Evolutionary conservation across 1,284 basidiomycete genomes (phyloP), one percentile per base, ranked within the genome.

Genomic region (Mycena citricolor): DNA sequence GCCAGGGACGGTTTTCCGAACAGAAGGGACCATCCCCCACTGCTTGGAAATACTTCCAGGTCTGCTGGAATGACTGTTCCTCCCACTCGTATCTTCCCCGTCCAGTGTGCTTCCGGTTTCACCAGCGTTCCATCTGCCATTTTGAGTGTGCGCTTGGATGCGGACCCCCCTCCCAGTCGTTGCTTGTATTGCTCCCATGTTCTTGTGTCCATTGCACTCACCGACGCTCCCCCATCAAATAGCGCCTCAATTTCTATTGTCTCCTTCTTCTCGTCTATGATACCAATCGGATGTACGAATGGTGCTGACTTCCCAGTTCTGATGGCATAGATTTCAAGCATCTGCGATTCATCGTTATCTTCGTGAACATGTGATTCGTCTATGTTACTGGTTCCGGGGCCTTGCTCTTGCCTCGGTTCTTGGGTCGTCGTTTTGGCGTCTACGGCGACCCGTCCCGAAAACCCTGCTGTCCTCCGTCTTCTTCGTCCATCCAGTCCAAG

Each of bases 31-130:
- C 49, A 51, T 7, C 39, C 28, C 1, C 44, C 49, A 2, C 29
- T 17, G 37, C 49, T 44, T 17, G 39, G 41, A 33, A 51, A 51
- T 17, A 51, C 30, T 16, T 51, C 40, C 8, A 49, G 42, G 6
- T 4, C 6, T 0, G 32, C 32, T 1, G 5, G 1, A 8, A 12
- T 39, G 1, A 14, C 23, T 2, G 29, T 22, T 1, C 42, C 47
- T 4, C 17, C 32, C 3, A 51, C 11, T 11, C 44, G 36, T n/a
- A 28, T 28, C 8, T 7, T 8, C 5, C 24, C 22, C 16, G 16
- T 23, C 24, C 36, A 39, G 21, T 13, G 21, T 11, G 16, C 20
- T 17, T 16, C 23, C 12, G 20, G 23, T 16, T 14, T 14, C 7
- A 25, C 17, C 7, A 39, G 7, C 5, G 22, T 23, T n/a, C 24